Percentiles rank a stretch among this genome's conserved stretches.
phyloP scores from a whole-genome alignment of 2,329 filamentous ascomycete genomes.

The Scortechinia acanthostroma region DNA sequence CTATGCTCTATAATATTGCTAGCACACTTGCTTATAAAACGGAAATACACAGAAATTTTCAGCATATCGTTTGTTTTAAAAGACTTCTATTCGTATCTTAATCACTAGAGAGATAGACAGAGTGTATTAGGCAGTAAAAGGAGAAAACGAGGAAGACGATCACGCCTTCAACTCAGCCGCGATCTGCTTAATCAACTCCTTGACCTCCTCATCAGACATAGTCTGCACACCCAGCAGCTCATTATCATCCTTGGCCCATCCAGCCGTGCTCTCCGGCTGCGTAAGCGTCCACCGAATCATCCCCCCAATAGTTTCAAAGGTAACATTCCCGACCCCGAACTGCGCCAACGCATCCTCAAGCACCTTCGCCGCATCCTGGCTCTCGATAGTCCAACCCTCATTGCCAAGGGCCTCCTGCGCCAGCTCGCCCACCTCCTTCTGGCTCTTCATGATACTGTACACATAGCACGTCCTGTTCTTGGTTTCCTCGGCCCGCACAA shows the following conservation, averaged over 20 bases:
- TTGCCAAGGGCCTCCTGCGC: conserved; percentile 9
- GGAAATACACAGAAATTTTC: too few species aligned
- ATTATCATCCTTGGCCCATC: conserved; percentile 10
- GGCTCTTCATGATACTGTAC: conserved; percentile 10
- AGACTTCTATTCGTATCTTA: too few species aligned
- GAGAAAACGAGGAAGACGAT: too few species aligned
- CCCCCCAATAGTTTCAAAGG: conserved; percentile 7
- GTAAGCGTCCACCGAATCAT: conserved; percentile 10
- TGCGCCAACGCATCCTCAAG: conserved; percentile 9
- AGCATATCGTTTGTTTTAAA: too few species aligned
- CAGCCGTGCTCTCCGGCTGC: conserved; percentile 7
- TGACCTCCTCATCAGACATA: conserved; percentile 10
- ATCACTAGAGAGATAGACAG: too few species aligned
- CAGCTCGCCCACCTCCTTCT: conserved; percentile 11
- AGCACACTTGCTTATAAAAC: too few species aligned
- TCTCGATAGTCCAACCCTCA: conserved; percentile 9
- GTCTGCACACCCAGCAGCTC: conserved; percentile 10
- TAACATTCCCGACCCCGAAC: conserved; percentile 9
- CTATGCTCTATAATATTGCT: too few species aligned
- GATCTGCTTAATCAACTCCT: conserved; percentile 8
- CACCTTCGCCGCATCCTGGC: conserved; percentile 8
- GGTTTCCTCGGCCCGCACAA: conserved; percentile 15
- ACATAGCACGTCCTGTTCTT: conserved; percentile 14
- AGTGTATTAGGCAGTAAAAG: too few species aligned
- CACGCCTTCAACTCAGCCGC: too few species aligned